These are phyloP conservation scores for Mortierella sp. DNA, from an alignment of 371 early-diverging fungal species.

Conservation along the genomic window DNA sequence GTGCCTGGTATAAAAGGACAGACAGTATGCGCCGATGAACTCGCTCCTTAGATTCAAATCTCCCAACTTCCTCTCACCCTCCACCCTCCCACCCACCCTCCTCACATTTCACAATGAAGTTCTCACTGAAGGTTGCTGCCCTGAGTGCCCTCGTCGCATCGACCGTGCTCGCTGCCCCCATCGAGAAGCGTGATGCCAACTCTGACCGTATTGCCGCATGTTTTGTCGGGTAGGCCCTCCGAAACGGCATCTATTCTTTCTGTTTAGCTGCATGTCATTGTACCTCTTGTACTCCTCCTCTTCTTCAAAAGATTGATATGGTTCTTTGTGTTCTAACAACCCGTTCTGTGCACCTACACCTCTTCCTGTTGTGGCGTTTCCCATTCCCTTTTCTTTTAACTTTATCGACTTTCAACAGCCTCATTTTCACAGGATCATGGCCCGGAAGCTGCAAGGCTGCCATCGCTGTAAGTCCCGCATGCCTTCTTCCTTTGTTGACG, in stretches of 20 bases:
- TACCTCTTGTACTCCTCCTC: too few species aligned
- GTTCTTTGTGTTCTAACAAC: neutral
- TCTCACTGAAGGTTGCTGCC: constrained; percentile 47
- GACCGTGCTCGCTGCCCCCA: constrained; percentile 34
- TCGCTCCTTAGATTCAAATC: constrained; percentile 9
- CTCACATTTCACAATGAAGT: constrained; percentile 30
- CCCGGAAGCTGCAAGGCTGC: constrained; percentile 54
- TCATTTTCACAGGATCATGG: constrained; percentile 52
- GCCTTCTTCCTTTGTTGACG: neutral
- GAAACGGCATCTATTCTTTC: neutral
- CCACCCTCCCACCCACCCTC: neutral
- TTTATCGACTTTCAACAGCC: constrained; percentile 18
- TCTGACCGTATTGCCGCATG: constrained; percentile 44
- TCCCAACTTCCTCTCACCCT: neutral
- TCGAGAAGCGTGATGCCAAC: constrained; percentile 42
- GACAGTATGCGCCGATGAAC: neutral
- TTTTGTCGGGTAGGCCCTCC: constrained; percentile 36
- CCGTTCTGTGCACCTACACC: neutral
- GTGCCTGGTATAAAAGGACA: neutral
- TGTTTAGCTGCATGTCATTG: too few species aligned
- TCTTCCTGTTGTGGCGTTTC: too few species aligned
- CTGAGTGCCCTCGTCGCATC: constrained; percentile 32
- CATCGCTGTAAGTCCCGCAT: constrained; percentile 27
- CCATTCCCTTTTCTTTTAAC: too few species aligned
- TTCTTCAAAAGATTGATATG: too few species aligned